These are phyloP conservation scores for Russula lepida DNA, from an alignment of 768 basidiomycete species.

Conservation along the genomic window DNA sequence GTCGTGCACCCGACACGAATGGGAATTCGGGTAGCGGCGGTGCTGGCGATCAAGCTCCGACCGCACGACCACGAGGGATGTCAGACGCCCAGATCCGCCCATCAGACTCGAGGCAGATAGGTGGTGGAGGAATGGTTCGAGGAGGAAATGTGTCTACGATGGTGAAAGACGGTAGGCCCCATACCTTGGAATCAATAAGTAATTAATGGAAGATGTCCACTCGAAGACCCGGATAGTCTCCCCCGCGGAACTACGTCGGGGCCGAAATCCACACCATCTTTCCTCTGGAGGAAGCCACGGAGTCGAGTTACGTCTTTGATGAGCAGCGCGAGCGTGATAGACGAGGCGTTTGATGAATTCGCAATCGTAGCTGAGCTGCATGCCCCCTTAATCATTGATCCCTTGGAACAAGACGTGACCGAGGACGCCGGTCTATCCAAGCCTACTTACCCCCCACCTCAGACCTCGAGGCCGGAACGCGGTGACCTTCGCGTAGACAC, in stretches of 20 bases:
- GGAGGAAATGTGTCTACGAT: conserved; percentile 11
- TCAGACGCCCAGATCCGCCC: conserved; percentile 48
- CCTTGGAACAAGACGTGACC: neutral
- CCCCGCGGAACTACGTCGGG: conserved; percentile 5
- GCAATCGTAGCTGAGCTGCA: conserved; percentile 13
- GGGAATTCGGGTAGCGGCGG: conserved; percentile 29
- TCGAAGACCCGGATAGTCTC: conserved; percentile 8
- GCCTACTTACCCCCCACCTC: neutral
- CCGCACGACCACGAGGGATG: conserved; percentile 57
- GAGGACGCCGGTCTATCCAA: neutral
- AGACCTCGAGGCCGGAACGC: neutral
- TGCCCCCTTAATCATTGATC: neutral
- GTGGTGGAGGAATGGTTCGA: conserved; percentile 12
- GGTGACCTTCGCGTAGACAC: neutral
- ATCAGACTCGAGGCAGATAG: conserved; percentile 10
- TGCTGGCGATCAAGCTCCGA: conserved; percentile 31
- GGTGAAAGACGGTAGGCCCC: conserved; percentile 22
- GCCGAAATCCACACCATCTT: neutral
- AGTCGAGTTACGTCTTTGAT: conserved; percentile 5
- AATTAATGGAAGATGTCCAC: conserved; percentile 15
- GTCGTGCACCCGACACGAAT: conserved; percentile 17
- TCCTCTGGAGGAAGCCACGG: conserved; percentile 6
- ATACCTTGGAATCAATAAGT: conserved; percentile 16
- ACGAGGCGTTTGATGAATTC: conserved; percentile 10
- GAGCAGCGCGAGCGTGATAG: neutral